Evolutionary conservation across 2,329 filamentous ascomycete species (phyloP).

Genomic region (Alternaria viburni): DNA sequence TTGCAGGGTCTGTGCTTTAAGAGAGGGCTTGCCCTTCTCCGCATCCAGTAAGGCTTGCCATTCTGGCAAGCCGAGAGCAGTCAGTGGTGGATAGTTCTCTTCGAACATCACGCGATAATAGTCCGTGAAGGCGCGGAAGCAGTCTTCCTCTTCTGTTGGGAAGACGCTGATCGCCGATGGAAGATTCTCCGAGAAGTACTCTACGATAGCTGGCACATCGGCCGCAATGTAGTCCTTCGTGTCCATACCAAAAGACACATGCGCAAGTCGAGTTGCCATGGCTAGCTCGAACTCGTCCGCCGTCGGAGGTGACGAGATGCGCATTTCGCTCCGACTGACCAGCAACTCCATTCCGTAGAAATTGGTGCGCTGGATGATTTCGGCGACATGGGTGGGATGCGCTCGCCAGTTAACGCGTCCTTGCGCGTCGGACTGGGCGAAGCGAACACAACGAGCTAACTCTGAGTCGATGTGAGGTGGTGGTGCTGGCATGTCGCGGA

Average conservation of each 20-base stretch:
- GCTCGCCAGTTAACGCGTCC: not conserved
- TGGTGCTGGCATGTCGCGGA: not conserved
- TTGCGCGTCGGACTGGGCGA: slow-evolving; percentile 3
- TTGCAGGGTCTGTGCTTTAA: not conserved
- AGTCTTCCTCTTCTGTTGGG: not conserved
- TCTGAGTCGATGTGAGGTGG: not conserved
- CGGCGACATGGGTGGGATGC: slow-evolving; percentile 1
- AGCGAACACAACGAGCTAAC: slow-evolving; percentile 10
- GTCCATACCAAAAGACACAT: not conserved
- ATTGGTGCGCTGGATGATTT: slow-evolving; percentile 9
- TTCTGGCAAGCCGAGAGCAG: not conserved
- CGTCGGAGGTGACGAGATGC: not conserved
- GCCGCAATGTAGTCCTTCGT: not conserved
- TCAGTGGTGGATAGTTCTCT: not conserved
- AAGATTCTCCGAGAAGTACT: not conserved
- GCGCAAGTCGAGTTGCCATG: not conserved
- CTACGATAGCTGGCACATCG: not conserved
- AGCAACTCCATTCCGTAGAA: not conserved
- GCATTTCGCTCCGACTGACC: not conserved
- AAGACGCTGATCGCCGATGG: not conserved
- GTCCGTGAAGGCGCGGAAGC: not conserved
- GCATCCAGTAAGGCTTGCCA: not conserved
- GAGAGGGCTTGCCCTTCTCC: not conserved
- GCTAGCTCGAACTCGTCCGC: not conserved
- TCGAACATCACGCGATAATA: not conserved